phyloP scores from a whole-genome alignment of 176 grass and related monocot genomes.

The Tuctoria greenei region DNA sequence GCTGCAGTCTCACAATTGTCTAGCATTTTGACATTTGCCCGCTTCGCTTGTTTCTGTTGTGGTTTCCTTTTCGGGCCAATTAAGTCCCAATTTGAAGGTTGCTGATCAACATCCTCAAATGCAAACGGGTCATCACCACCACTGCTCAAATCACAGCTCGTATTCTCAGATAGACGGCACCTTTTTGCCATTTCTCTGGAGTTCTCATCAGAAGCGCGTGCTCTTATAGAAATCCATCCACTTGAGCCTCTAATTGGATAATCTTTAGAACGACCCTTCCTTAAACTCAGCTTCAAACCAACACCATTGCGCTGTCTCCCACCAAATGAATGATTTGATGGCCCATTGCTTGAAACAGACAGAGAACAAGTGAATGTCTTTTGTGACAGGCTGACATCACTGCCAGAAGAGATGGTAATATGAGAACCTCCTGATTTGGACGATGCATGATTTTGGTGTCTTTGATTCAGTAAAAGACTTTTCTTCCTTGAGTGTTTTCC shows the following conservation, averaged over 20 bases:
- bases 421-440: slow-evolving; percentile 54
- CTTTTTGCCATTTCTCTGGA: slow-evolving; percentile 61
- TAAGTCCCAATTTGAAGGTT: slow-evolving; percentile 80
- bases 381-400: slow-evolving; percentile 34
- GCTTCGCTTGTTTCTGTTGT: slow-evolving; percentile 35
- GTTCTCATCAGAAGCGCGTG: slow-evolving; percentile 41
- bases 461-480: slow-evolving; percentile 39
- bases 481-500: slow-evolving; percentile 43
- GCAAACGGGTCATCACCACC: slow-evolving; percentile 80
- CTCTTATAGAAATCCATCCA: slow-evolving; percentile 81
- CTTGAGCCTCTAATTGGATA: slow-evolving; percentile 55
- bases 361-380: slow-evolving; percentile 31
- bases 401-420: slow-evolving; percentile 52
- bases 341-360: slow-evolving; percentile 52
- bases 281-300: slow-evolving; percentile 59
- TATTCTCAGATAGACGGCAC: slow-evolving; percentile 56
- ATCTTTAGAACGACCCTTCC: slow-evolving; percentile 47
- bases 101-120: slow-evolving; percentile 71
- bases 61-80: slow-evolving; percentile 56
- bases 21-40: slow-evolving; percentile 35
- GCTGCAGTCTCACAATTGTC: slow-evolving; percentile 39
- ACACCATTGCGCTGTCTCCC: slow-evolving; percentile 44
- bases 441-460: slow-evolving; percentile 48
- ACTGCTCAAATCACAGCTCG: slow-evolving; percentile 36
- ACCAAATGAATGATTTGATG: slow-evolving; percentile 60